Conservation (phyloP, 1,139 yeast genomes). For the Geotrichum aggregatum region DNA sequence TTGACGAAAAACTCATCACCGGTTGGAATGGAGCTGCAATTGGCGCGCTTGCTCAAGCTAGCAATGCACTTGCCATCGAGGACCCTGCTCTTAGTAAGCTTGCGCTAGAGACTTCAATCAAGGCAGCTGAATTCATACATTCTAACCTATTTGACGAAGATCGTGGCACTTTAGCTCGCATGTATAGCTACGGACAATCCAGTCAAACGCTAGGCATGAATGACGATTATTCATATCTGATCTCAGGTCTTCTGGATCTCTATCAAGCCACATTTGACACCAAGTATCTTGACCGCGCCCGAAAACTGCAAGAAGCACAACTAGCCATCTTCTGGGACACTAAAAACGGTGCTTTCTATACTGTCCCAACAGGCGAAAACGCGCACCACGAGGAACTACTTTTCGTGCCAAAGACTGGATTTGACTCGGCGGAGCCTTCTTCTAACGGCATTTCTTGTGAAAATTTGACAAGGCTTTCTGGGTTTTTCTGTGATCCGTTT, state of each 20-base stretch:
- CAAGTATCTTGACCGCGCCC: constrained; percentile 36
- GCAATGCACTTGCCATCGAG: constrained; percentile 21
- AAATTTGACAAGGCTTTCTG: constrained; percentile 35
- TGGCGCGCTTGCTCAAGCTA: constrained; percentile 39
- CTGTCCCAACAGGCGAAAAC: constrained; percentile 25
- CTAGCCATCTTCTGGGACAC: constrained; percentile 36
- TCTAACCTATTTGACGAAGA: constrained; percentile 28
- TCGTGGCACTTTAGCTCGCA: constrained; percentile 27
- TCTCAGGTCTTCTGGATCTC: constrained; percentile 39
- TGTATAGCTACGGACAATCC: constrained; percentile 9
- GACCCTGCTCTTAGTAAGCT: constrained; percentile 21
- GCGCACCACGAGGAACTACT: constrained; percentile 26
- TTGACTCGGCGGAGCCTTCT: constrained; percentile 42
- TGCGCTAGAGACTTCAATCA: constrained; percentile 32
- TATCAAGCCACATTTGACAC: constrained; percentile 36
- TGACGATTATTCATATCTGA: constrained; percentile 40
- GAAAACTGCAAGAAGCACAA: constrained; percentile 36
- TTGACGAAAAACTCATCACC: constrained; percentile 37
- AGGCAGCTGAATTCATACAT: constrained; percentile 32
- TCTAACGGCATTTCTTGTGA: constrained; percentile 38
- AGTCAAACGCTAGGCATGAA: constrained; percentile 32
- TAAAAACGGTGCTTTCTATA: constrained; percentile 37
- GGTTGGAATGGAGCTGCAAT: constrained; percentile 41
- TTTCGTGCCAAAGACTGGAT: constrained; percentile 38
- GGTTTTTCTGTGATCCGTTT: constrained; percentile 28